Percentiles rank a stretch among this genome's conserved stretches.
Evolutionary conservation across 768 basidiomycete species (phyloP).

Genomic region (Leccinum ochraceum): DNA sequence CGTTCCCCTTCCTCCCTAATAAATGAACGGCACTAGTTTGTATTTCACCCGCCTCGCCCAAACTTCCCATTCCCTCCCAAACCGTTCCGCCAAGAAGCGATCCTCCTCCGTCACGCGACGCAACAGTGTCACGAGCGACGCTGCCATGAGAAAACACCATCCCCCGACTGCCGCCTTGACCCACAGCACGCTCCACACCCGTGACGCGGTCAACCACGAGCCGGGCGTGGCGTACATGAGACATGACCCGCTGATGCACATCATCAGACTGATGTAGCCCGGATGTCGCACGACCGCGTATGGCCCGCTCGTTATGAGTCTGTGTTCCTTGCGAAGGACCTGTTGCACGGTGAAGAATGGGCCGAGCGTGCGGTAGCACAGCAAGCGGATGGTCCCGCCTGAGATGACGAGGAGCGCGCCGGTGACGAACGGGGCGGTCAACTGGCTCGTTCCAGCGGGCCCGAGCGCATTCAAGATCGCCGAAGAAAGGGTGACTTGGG

Average conservation of each 20-base stretch:
- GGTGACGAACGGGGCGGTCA: conserved; percentile 5
- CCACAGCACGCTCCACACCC: background rate
- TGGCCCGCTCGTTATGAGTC: conserved; percentile 28
- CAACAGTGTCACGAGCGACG: background rate
- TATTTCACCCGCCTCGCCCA: conserved; percentile 21
- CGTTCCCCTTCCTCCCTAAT: background rate
- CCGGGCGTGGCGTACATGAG: background rate
- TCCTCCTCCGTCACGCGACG: conserved; percentile 27
- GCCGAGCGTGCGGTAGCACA: conserved; percentile 20
- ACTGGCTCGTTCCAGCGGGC: background rate
- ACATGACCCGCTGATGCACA: background rate
- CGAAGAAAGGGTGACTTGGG: background rate
- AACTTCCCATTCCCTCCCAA: conserved; percentile 23
- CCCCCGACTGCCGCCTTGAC: background rate
- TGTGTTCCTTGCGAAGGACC: conserved; percentile 22
- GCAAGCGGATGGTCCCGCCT: conserved; percentile 14
- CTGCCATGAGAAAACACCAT: background rate
- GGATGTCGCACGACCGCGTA: conserved; percentile 34
- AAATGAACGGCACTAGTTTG: conserved; percentile 9
- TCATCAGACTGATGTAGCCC: conserved; percentile 17
- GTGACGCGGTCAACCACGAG: conserved; percentile 8
- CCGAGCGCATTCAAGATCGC: conserved; percentile 8
- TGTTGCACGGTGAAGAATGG: conserved; percentile 21
- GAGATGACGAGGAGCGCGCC: conserved; percentile 6
- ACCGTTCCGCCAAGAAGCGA: conserved; percentile 13